Evolutionary conservation across 2,329 filamentous ascomycete genomes (phyloP).

Genomic region (Fusarium liriodendri): DNA sequence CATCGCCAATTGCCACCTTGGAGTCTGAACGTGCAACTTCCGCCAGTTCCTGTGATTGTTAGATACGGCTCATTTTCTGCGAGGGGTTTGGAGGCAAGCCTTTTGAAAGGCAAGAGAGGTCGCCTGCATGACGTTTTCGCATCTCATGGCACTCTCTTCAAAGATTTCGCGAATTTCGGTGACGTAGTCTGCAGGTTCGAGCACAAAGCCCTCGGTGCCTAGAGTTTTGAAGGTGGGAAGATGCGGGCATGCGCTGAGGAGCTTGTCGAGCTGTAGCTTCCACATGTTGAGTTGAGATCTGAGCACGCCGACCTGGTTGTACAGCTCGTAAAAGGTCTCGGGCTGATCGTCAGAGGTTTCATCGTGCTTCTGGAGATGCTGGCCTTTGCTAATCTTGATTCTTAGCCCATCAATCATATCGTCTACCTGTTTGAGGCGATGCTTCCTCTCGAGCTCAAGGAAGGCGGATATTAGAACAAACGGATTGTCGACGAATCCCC

Average conservation of each 20-base stretch:
- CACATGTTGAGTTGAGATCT: not conserved
- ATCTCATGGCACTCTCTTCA: not conserved
- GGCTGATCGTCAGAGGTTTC: not conserved
- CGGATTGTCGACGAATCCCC: conserved; percentile 1
- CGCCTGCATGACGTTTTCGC: conserved; percentile 3
- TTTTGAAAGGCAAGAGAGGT: conserved; percentile 14
- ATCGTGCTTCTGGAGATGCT: not conserved
- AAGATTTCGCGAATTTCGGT: not conserved
- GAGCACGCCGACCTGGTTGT: not conserved
- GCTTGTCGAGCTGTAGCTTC: not conserved
- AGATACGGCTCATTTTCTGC: not conserved
- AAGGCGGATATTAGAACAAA: conserved; percentile 11
- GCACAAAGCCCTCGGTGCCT: conserved; percentile 1
- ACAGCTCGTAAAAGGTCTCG: not conserved
- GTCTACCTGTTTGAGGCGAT: not conserved
- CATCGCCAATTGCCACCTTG: conserved; percentile 9
- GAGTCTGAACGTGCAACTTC: conserved; percentile 1
- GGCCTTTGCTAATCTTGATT: not conserved
- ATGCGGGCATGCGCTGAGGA: not conserved
- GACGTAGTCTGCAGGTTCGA: conserved; percentile 6
- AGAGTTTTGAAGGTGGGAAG: not conserved
- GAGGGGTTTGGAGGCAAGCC: not conserved
- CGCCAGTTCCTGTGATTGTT: conserved; percentile 3
- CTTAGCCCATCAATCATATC: not conserved
- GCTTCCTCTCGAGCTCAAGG: conserved; percentile 1